A percentile compares a stretch with the other conserved stretches of the same genome.
These are phyloP conservation scores for Cystoderma amianthinum DNA, from an alignment of 768 basidiomycete genomes.

Conservation along the genomic window DNA sequence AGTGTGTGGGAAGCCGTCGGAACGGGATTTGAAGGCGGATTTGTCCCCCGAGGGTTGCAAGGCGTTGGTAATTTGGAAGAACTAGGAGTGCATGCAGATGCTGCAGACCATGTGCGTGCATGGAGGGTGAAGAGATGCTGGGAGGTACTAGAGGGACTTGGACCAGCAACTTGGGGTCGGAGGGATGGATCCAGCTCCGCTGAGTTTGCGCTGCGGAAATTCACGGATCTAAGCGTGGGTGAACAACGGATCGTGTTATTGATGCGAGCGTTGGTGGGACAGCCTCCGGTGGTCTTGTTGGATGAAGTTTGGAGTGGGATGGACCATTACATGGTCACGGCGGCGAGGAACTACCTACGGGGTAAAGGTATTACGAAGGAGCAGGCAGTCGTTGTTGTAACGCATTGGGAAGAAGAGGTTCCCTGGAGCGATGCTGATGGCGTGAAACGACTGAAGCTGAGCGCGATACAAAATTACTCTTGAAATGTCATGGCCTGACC, in stretches of 20 bases:
- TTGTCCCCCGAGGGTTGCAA: conserved; percentile 38
- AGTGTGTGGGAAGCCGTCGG: conserved; percentile 75
- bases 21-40: conserved; percentile 87
- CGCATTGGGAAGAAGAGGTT: conserved; percentile 89
- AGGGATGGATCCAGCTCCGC: conserved; percentile 1
- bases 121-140: conserved; percentile 33
- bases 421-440: conserved; percentile 68
- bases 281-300: conserved; percentile 69
- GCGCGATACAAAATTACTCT: no score
- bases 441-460: conserved; percentile 29
- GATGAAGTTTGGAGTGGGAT: conserved; percentile 96
- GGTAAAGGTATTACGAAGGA: conserved; percentile 38
- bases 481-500: no score
- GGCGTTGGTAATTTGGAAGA: conserved; percentile 42
- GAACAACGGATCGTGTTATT: conserved; percentile 81
- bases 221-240: conserved; percentile 60
- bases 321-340: conserved; percentile 70
- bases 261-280: conserved; percentile 77
- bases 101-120: conserved; percentile 17
- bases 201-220: conserved; percentile 41
- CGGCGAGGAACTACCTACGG: conserved; percentile 58
- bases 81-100: conserved; percentile 17
- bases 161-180: conserved; percentile 44
- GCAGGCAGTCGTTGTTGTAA: conserved; percentile 82
- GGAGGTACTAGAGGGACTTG: conserved; percentile 59